phyloP scores from a whole-genome alignment of 495 filamentous ascomycete genomes.

The Neurospora sp. region DNA sequence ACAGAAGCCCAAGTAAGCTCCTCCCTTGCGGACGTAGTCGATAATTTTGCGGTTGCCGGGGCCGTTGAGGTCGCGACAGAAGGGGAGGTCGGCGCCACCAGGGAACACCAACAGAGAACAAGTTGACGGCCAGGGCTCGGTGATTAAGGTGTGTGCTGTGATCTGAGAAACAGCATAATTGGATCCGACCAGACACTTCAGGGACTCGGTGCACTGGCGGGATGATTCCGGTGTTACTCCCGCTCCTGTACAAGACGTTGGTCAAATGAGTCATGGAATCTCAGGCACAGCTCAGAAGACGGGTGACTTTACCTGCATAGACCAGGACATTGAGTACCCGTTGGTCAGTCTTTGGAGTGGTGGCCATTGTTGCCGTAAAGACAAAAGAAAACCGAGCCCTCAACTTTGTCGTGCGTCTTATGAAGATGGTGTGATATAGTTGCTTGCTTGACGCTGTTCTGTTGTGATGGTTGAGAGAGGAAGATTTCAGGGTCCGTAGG shows the following conservation, averaged over 20 bases:
- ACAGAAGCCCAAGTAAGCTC: conserved; percentile 81
- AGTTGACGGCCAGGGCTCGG: conserved; percentile 82
- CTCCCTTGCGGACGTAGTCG: conserved; percentile 78
- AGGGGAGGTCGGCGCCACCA: conserved; percentile 89
- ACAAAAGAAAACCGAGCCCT: neutral
- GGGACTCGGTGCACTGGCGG: conserved; percentile 76
- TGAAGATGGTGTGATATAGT: neutral
- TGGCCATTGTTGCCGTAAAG: neutral
- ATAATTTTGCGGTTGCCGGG: conserved; percentile 73
- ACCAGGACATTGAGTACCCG: conserved; percentile 77
- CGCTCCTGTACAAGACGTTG: conserved; percentile 44
- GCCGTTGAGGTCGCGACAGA: conserved; percentile 82
- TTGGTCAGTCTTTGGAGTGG: neutral
- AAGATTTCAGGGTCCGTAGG: neutral
- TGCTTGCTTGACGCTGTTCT: neutral
- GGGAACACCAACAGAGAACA: conserved; percentile 88
- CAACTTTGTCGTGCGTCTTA: neutral
- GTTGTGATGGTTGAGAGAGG: neutral
- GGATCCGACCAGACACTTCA: conserved; percentile 81
- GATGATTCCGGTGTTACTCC: conserved; percentile 83
- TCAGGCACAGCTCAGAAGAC: neutral
- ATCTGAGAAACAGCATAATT: conserved; percentile 89
- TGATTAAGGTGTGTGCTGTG: conserved; percentile 64
- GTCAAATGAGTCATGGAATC: neutral
- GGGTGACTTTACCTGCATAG: conserved; percentile 56